Conservation (phyloP, 176 grass and related monocot genomes). For the Carex cristatella region DNA sequence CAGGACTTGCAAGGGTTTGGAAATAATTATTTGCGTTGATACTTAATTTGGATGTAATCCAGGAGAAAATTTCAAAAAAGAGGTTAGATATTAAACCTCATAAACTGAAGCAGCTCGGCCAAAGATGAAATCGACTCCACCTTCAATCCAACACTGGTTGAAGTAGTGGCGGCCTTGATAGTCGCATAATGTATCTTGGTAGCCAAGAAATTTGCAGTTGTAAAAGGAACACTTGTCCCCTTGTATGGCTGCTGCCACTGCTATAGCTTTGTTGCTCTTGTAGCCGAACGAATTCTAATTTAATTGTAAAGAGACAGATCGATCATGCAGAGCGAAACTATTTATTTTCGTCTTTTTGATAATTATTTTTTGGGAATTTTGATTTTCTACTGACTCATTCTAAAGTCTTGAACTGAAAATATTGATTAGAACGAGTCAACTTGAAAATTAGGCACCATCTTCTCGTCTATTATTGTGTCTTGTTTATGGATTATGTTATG, state of each 20-base stretch:
- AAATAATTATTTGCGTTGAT: neutral
- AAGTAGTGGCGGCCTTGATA: constrained; percentile 26
- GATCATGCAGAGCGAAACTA: too few species aligned
- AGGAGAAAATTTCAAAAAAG: too few species aligned
- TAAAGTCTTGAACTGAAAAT: neutral
- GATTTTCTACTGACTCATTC: neutral
- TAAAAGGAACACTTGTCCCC: constrained; percentile 29
- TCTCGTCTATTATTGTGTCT: too few species aligned
- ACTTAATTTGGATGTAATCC: too few species aligned
- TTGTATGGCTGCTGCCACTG: constrained; percentile 7
- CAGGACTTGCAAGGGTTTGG: too few species aligned
- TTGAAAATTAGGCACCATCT: neutral
- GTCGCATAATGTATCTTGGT: constrained; percentile 30
- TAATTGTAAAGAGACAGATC: too few species aligned
- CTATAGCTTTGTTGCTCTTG: neutral
- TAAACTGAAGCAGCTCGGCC: constrained; percentile 24
- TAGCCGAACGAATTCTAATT: constrained; percentile 23
- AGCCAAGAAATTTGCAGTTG: constrained; percentile 13
- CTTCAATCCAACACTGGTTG: constrained; percentile 25
- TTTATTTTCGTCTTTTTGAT: neutral
- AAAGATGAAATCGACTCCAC: constrained; percentile 28
- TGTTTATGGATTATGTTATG: too few species aligned
- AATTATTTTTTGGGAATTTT: neutral
- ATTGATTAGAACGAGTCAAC: neutral
- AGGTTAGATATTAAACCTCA: neutral